Conservation (phyloP, 176 grass and related monocot species). For the Paspalum vaginatum region DNA sequence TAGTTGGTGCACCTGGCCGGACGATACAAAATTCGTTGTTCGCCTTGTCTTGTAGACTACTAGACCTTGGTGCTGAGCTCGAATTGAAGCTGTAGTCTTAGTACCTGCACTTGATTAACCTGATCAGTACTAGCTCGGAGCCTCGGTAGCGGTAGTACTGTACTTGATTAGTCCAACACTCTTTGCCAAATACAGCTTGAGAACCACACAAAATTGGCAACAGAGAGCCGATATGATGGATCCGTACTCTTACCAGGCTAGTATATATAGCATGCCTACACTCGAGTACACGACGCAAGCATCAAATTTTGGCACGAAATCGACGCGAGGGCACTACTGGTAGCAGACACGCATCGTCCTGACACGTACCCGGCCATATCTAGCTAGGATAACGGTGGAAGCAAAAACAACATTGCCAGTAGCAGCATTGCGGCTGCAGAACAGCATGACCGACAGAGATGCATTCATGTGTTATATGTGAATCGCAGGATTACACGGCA, state of each 20-base stretch:
- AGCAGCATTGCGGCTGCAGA: background rate
- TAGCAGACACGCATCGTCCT: background rate
- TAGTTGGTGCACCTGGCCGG: background rate
- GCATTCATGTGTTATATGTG: too few species aligned
- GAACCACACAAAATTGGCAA: background rate
- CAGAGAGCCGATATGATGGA: background rate
- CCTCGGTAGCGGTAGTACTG: background rate
- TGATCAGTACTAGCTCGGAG: background rate
- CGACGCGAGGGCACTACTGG: background rate
- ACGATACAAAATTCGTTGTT: slow-evolving; percentile 22
- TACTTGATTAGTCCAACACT: background rate
- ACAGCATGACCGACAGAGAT: background rate
- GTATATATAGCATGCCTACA: background rate
- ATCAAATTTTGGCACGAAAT: slow-evolving; percentile 32
- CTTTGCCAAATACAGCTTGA: background rate
- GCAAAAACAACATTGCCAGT: background rate
- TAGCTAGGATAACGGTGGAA: background rate
- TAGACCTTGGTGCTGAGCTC: background rate
- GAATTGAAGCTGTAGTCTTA: too few species aligned
- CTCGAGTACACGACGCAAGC: background rate
- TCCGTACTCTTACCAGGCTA: background rate
- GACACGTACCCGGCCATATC: background rate
- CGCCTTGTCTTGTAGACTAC: background rate
- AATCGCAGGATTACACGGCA: slow-evolving; percentile 78
- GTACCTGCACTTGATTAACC: too few species aligned